Evolutionary conservation across 2,329 filamentous ascomycete genomes (phyloP), one percentile per base, ranked within the genome.

Genomic region (Sporothrix protearum): DNA sequence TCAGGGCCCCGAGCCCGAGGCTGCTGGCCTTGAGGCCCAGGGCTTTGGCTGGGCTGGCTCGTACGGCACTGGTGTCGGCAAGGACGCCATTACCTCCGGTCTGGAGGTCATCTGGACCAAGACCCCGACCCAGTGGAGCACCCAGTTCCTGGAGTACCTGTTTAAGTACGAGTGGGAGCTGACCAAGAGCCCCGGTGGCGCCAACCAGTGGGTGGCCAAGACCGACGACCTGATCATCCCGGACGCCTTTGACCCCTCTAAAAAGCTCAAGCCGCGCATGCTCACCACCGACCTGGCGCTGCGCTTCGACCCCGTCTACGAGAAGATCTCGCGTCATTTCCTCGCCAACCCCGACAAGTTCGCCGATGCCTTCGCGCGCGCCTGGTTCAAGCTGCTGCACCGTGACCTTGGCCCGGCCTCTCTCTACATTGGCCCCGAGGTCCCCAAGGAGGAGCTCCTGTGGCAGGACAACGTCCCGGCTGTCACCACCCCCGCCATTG

Each of bases 301-400:
- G 71, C 90, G 91, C 75, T 87, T 87, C 78, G 92, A 94, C 78
- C 88, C 90, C 1, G 83, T 76, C 8, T 94, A 92, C 82, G 89
- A 91, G 82, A 93, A 93, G 87, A 92, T 94, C 78, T 87, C 90
- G 22, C 87, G 89, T 69, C 86, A 85, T 76, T 94, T 89, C 86
- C 82, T 90, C 63, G 87, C 88, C 75, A 82, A 94, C 81, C 89
- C 89, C 1, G 85, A 91, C 61, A 81, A 92, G 83, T 85, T 94
- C 51, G 85, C 85, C 70, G 88, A 93, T 73, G 89, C 86, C 9
- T 94, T 94, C 77, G 84, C 86, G 28, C 87, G 88, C 67, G 92
- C 92, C 16, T 94, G 92, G 92, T 94, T 92, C 87, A 94, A 94
- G 87, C 86, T 94, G 55, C 84, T 91, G 45, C 92, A 94, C 83